A percentile compares a stretch with the other conserved stretches of the same genome.
Evolutionary conservation across 345 rosid genomes (phyloP).

Genomic region (Firmiana major): DNA sequence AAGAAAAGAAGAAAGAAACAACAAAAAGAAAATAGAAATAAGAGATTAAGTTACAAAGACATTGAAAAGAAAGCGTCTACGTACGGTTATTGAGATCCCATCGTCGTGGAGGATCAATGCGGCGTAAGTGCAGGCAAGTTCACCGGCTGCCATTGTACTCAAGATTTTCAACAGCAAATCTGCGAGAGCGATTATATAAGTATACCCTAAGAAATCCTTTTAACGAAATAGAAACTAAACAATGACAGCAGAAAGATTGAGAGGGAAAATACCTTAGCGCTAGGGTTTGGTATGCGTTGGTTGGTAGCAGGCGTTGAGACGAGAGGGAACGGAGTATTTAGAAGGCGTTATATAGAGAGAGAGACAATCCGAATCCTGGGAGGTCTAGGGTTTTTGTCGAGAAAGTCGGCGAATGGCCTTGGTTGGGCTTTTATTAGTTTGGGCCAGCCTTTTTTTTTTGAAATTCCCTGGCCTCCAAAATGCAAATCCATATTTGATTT

Average conservation of each 20-base stretch:
- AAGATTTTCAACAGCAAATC: background rate
- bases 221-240: background rate
- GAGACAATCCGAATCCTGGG: background rate
- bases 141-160: constrained; percentile 38
- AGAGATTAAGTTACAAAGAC: background rate
- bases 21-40: background rate
- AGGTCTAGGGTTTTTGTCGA: background rate
- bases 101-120: constrained; percentile 54
- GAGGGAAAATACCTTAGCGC: background rate
- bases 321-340: too few relatives aligned
- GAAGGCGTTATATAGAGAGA: background rate
- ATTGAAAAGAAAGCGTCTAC: background rate
- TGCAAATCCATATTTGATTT: too few relatives aligned
- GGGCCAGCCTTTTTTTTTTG: background rate
- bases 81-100: constrained; percentile 57
- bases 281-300: background rate
- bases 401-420: background rate
- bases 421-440: background rate
- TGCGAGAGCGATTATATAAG: background rate
- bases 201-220: too few relatives aligned
- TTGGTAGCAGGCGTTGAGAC: background rate
- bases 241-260: background rate
- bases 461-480: background rate
- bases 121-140: constrained; percentile 65
- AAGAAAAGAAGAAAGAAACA: background rate